Conservation (phyloP, 106 monocot genomes). For the Chionographis japonica region DNA sequence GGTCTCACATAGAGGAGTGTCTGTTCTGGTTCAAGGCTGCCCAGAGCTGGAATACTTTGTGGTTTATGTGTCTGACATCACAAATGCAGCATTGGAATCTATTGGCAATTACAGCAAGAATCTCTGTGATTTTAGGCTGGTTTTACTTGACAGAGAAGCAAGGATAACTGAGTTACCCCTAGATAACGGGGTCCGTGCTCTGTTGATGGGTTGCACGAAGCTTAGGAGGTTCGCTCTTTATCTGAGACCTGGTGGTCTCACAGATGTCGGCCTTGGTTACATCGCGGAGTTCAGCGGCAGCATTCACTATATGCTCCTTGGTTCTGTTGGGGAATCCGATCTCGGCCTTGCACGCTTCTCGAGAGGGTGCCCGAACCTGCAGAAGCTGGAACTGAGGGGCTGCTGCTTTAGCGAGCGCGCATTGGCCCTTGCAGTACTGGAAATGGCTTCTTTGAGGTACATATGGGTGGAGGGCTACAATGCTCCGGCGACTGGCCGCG, state of each 20-base stretch:
- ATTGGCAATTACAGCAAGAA: constrained; percentile 64
- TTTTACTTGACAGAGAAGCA: constrained; percentile 65
- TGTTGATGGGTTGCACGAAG: constrained; percentile 70
- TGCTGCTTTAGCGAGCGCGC: constrained; percentile 90
- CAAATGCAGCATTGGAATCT: constrained; percentile 62
- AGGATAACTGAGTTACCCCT: constrained; percentile 70
- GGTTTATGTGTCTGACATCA: constrained; percentile 82
- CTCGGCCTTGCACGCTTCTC: constrained; percentile 59
- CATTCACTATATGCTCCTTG: constrained; percentile 80
- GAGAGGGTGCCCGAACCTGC: constrained; percentile 53
- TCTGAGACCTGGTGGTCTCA: constrained; percentile 71
- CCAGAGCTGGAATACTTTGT: constrained; percentile 75
- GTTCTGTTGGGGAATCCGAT: constrained; percentile 68
- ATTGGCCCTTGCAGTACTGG: constrained; percentile 47
- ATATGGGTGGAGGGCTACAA: constrained; percentile 90
- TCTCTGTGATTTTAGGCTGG: constrained; percentile 69
- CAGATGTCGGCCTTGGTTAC: constrained; percentile 68
- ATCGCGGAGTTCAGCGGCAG: constrained; percentile 52
- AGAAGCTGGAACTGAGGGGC: constrained; percentile 77
- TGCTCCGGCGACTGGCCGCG: constrained; percentile 37
- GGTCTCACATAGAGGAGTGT: constrained; percentile 75
- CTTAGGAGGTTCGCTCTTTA: constrained; percentile 85
- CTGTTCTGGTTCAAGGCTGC: constrained; percentile 65
- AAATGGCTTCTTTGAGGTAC: constrained; percentile 57
- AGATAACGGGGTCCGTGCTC: constrained; percentile 79